These are phyloP conservation scores for Fusarium sp. DNA, from an alignment of 2,329 filamentous ascomycete genomes.

Conservation along the genomic window DNA sequence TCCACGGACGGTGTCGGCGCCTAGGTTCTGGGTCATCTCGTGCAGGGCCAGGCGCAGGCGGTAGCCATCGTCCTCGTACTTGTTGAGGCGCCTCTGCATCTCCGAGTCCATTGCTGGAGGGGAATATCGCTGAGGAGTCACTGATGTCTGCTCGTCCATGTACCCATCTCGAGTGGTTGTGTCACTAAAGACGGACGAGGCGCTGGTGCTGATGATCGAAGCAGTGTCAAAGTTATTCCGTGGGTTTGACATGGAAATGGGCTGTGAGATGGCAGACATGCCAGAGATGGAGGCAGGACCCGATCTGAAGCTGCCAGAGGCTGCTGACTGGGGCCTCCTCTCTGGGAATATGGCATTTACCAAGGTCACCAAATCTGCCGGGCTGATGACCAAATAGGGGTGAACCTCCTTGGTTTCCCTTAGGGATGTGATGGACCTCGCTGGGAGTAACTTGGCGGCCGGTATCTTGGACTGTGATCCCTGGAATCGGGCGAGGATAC, in stretches of 20 bases:
- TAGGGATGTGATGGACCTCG: conserved; percentile 77
- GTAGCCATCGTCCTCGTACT: conserved; percentile 73
- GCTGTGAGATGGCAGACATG: conserved; percentile 76
- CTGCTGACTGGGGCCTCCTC: conserved; percentile 71
- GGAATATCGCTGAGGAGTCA: conserved; percentile 66
- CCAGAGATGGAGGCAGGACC: conserved; percentile 76
- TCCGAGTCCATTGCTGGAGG: conserved; percentile 61
- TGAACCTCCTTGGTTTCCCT: conserved; percentile 83
- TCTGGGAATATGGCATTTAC: conserved; percentile 88
- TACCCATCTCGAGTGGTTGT: conserved; percentile 74
- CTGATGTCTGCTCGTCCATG: conserved; percentile 65
- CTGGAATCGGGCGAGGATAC: conserved; percentile 74
- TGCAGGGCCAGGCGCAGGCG: conserved; percentile 75
- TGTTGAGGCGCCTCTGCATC: conserved; percentile 58
- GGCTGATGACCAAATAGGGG: conserved; percentile 82
- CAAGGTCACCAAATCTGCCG: conserved; percentile 82
- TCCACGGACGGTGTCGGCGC: conserved; percentile 72
- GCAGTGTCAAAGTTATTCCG: conserved; percentile 72
- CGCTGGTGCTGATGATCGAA: conserved; percentile 78
- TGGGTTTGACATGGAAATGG: conserved; percentile 69
- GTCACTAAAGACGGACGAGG: conserved; percentile 79
- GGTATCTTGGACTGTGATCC: conserved; percentile 61
- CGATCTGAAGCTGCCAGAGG: conserved; percentile 72
- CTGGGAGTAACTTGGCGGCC: conserved; percentile 73
- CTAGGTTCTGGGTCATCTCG: conserved; percentile 76